A percentile compares a stretch with the other conserved stretches of the same genome.
These are phyloP conservation scores for Aspergillus novofumigatus DNA, from an alignment of 2,329 filamentous ascomycete genomes.

Conservation along the genomic window DNA sequence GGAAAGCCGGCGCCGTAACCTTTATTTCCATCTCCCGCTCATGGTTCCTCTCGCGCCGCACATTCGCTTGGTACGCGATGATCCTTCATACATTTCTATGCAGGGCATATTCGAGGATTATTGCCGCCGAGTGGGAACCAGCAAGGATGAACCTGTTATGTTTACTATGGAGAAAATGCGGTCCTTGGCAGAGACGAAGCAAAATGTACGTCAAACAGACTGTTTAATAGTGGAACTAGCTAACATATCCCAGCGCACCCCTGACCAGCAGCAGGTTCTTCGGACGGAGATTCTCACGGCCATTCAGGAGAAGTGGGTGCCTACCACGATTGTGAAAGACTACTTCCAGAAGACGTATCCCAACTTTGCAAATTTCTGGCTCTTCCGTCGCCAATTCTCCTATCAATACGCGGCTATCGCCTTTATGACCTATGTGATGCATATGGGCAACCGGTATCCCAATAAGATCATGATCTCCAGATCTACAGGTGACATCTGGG, in stretches of 20 bases:
- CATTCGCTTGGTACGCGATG: slow-evolving; percentile 93
- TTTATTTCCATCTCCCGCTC: slow-evolving; percentile 92
- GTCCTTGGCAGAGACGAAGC: slow-evolving; percentile 66
- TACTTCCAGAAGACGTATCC: slow-evolving; percentile 89
- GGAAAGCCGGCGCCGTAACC: slow-evolving; percentile 85
- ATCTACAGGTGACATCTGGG: slow-evolving; percentile 89
- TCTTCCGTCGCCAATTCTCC: slow-evolving; percentile 94
- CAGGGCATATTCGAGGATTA: slow-evolving; percentile 97
- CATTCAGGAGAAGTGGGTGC: slow-evolving; percentile 91
- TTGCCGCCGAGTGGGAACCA: slow-evolving; percentile 78
- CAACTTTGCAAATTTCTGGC: slow-evolving; percentile 90
- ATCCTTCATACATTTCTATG: slow-evolving; percentile 87
- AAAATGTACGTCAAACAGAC: slow-evolving; percentile 35
- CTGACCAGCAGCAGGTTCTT: slow-evolving; percentile 67
- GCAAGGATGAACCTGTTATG: slow-evolving; percentile 91
- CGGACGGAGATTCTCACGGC: slow-evolving; percentile 89
- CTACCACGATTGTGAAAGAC: slow-evolving; percentile 73
- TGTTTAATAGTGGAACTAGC: slow-evolving; percentile 6
- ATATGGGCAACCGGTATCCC: slow-evolving; percentile 93
- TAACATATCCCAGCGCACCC: slow-evolving; percentile 39
- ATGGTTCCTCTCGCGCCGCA: slow-evolving; percentile 95
- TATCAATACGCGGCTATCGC: slow-evolving; percentile 93
- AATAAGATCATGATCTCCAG: slow-evolving; percentile 92
- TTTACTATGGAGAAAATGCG: slow-evolving; percentile 95
- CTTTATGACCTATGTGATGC: slow-evolving; percentile 98